Percentiles rank a stretch among this genome's conserved stretches.
Conservation (phyloP, 176 grass and related monocot genomes). For the Paspalum vaginatum region DNA sequence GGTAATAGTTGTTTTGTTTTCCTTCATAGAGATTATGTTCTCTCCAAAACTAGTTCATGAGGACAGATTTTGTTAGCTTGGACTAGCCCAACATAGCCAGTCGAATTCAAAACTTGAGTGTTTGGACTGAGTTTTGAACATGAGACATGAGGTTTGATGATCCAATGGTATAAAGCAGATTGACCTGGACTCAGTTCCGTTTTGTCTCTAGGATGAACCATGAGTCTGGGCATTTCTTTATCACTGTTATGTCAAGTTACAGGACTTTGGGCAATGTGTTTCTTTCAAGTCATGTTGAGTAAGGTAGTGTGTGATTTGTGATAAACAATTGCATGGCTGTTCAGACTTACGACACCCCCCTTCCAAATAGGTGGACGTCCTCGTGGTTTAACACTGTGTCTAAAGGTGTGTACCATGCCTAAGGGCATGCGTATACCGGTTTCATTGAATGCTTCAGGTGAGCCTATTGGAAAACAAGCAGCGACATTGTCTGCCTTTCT, state of each 20-base stretch:
- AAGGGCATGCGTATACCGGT: conserved; percentile 45
- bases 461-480: conserved; percentile 50
- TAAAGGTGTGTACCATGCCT: conserved; percentile 55
- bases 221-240: neutral
- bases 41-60: neutral
- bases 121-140: neutral
- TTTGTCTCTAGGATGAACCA: conserved; percentile 26
- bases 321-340: neutral
- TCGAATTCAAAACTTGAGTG: neutral
- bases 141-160: neutral
- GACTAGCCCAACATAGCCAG: neutral
- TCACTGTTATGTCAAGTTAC: conserved; percentile 11
- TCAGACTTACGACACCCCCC: conserved; percentile 1
- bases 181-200: neutral
- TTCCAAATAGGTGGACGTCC: conserved; percentile 26
- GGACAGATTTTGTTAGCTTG: neutral
- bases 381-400: conserved; percentile 42
- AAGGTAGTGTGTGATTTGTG: neutral
- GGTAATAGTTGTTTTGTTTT: neutral
- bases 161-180: neutral
- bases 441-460: conserved; percentile 44
- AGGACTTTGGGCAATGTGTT: neutral
- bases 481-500: conserved; percentile 45
- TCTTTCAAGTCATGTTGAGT: conserved; percentile 1
- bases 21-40: neutral